Evolutionary conservation across 2,329 filamentous ascomycete species (phyloP).

Genomic region (Cercospora nicotianae): DNA sequence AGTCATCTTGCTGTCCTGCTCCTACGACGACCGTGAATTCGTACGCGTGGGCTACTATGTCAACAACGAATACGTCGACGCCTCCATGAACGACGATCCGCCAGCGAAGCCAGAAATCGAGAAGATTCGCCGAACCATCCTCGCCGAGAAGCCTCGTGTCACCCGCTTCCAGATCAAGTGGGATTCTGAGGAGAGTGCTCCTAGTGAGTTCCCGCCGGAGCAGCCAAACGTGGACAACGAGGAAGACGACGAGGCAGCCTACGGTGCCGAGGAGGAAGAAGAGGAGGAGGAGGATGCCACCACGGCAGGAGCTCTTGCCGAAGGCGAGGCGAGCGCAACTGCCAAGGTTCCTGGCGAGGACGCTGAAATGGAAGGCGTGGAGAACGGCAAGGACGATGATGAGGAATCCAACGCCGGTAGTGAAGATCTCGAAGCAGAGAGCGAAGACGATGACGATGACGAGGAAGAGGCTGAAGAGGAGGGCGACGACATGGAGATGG

Average conservation of each 20-base stretch:
- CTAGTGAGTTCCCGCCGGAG: constrained; percentile 93
- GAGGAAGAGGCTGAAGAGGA: constrained; percentile 45
- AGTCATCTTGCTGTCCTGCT: constrained; percentile 92
- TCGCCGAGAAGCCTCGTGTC: constrained; percentile 95
- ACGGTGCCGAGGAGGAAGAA: constrained; percentile 80
- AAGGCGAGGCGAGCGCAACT: constrained; percentile 41
- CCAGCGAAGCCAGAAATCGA: constrained; percentile 91
- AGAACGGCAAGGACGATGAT: constrained; percentile 62
- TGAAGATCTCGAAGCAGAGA: constrained; percentile 51
- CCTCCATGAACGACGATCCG: constrained; percentile 84
- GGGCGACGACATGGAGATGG: constrained; percentile 37
- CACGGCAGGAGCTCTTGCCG: constrained; percentile 42
- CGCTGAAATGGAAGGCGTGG: constrained; percentile 72
- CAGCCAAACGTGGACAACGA: constrained; percentile 90
- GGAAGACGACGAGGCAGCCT: constrained; percentile 79
- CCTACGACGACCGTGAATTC: constrained; percentile 95
- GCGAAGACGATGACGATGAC: constrained; percentile 47
- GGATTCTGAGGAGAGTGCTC: constrained; percentile 97
- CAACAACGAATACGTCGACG: constrained; percentile 97
- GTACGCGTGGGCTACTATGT: constrained; percentile 99
- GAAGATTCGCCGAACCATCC: constrained; percentile 84
- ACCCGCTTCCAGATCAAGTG: constrained; percentile 99
- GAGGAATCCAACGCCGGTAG: constrained; percentile 63
- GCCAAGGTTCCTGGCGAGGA: constrained; percentile 53
- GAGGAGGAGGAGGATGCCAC: constrained; percentile 63